Evolutionary conservation across 2,329 filamentous ascomycete species (phyloP).

Genomic region (Rutstroemia sp.): DNA sequence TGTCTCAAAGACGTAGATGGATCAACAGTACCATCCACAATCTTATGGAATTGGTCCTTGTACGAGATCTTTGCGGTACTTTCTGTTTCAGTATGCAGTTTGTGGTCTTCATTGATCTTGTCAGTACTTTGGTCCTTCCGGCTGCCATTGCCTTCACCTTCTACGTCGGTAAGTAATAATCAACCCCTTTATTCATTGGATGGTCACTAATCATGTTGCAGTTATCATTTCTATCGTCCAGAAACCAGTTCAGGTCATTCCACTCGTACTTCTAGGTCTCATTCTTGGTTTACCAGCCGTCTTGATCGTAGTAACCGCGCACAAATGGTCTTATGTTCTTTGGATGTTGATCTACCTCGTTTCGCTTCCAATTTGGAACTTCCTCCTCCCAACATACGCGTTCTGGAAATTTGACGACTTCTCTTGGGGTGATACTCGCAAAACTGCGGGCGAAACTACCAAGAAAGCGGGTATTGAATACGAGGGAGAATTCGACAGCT

Average conservation of each 20-base stretch:
- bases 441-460: conserved; percentile 83
- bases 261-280: conserved; percentile 77
- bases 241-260: conserved; percentile 75
- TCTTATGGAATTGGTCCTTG: conserved; percentile 92
- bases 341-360: conserved; percentile 98
- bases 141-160: conserved; percentile 96
- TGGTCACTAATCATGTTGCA: conserved; percentile 30
- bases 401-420: conserved; percentile 99
- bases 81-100: conserved; percentile 99
- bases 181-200: background rate
- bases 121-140: conserved; percentile 89
- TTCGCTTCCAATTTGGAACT: conserved; percentile 96
- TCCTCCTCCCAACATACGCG: conserved; percentile 84
- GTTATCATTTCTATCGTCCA: conserved; percentile 80
- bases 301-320: conserved; percentile 86
- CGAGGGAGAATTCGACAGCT: conserved; percentile 95
- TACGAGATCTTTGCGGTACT: conserved; percentile 92
- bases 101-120: conserved; percentile 88
- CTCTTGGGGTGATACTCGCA: conserved; percentile 96
- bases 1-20: conserved; percentile 94
- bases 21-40: conserved; percentile 99
- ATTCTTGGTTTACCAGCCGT: conserved; percentile 91
- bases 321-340: conserved; percentile 81
- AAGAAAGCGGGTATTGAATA: conserved; percentile 82
- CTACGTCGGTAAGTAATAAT: conserved; percentile 69